phyloP scores from a whole-genome alignment of 331 rosid genomes.

The Dryas integrifolia region DNA sequence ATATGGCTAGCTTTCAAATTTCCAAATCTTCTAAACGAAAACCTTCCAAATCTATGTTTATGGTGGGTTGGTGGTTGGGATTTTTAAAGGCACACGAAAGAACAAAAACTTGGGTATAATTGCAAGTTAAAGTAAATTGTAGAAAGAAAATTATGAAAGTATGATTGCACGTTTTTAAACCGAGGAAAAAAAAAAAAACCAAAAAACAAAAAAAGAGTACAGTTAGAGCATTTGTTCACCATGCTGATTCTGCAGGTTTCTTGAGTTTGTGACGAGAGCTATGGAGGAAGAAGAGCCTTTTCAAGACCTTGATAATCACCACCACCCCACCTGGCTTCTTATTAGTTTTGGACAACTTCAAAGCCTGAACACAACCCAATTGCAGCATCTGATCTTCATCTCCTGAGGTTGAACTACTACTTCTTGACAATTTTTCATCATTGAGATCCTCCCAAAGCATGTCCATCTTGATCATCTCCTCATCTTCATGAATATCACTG shows the following conservation, averaged over 20 bases:
- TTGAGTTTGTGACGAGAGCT: constrained; percentile 32
- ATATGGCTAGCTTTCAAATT: too few relatives aligned
- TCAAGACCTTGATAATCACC: constrained; percentile 35
- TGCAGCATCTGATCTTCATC: constrained; percentile 16
- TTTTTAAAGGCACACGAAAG: too few relatives aligned
- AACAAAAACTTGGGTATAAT: too few relatives aligned
- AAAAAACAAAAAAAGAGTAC: not conserved
- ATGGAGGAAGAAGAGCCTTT: constrained; percentile 40
- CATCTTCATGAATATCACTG: constrained; percentile 31
- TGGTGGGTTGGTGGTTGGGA: too few relatives aligned
- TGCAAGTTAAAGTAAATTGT: too few relatives aligned
- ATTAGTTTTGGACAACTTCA: constrained; percentile 25
- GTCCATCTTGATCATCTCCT: constrained; percentile 71
- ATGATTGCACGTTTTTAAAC: too few relatives aligned
- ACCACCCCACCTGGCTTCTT: constrained; percentile 31
- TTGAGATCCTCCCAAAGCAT: constrained; percentile 77
- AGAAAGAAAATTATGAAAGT: too few relatives aligned
- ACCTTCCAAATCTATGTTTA: too few relatives aligned
- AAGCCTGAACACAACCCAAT: constrained; percentile 35
- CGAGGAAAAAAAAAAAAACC: not conserved
- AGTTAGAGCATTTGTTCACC: constrained; percentile 18
- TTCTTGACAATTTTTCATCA: constrained; percentile 49
- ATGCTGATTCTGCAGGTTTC: constrained; percentile 13
- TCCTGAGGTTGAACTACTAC: constrained; percentile 22
- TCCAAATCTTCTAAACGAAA: too few relatives aligned